phyloP scores from a whole-genome alignment of 352 stramenopile genomes.

The Nannochloropsis limnetica region DNA sequence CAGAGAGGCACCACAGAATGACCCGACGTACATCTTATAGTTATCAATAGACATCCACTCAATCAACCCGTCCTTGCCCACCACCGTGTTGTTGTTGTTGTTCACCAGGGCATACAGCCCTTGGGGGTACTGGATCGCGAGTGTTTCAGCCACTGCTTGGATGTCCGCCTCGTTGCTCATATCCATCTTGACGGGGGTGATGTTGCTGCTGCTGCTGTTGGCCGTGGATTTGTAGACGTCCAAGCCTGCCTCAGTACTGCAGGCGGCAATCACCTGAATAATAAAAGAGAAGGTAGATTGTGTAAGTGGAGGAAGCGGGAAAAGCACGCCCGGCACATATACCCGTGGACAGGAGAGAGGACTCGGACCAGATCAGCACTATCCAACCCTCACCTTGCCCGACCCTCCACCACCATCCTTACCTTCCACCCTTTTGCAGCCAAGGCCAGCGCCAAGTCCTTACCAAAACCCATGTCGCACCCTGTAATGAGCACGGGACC shows the following conservation, averaged over 20 bases:
- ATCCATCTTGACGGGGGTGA: background rate
- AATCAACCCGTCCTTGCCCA: background rate
- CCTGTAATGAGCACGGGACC: constrained; percentile 2
- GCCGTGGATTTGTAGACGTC: background rate
- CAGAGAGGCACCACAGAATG: background rate
- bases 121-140: background rate
- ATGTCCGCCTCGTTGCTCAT: background rate
- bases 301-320: background rate
- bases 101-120: constrained; percentile 17
- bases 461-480: constrained; percentile 1
- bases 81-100: constrained; percentile 34
- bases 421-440: constrained; percentile 1
- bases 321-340: background rate
- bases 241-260: background rate
- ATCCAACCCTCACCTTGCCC: background rate
- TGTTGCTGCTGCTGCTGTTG: background rate
- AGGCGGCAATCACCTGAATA: background rate
- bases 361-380: background rate
- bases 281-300: background rate
- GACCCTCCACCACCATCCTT: background rate
- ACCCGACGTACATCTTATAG: constrained; percentile 14
- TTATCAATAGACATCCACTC: constrained; percentile 21
- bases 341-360: background rate
- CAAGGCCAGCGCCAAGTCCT: background rate
- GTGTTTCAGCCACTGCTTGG: background rate